Base-by-base conservation (phyloP, 192 early-diverging fungal species). In the Coemansia sp. region DNA sequence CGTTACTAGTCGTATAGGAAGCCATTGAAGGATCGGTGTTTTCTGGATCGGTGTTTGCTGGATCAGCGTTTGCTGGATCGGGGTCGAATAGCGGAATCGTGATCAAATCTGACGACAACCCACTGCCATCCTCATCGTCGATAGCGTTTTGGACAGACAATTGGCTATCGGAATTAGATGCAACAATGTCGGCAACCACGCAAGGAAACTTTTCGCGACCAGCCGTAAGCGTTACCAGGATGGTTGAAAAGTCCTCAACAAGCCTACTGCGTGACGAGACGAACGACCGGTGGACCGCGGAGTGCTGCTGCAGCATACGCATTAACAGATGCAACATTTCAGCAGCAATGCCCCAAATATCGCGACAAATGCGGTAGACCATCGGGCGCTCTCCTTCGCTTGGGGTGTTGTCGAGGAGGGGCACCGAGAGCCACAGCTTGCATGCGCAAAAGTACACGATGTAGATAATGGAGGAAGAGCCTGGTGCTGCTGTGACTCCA, bases 401-500 rank as follows among this genome's bases (percentile, higher is more conserved):
- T 45, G 10, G 6, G 12, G 1, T 18, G n/a, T 21, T 39, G 26
- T 62, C 33, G 13, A 74, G 45, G 3, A 64, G 9, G 0, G 42
- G 56, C 4, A 64, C 25, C 16, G 55, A 40, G 3, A 64, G 67
- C 70, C 71, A 74, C 55, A 72, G 66, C 20, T 40, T 40, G 51
- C 64, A 64, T 8, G 78, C 72, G 30, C 74, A 63, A 33, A 68
- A 72, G 26, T 60, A 72, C 20, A 81, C 49, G 1, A 68, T 45
- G 23, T 18, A 42, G 2, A 81, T 12, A 2, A 75, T 20, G 7
- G 72, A 72, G n/a, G 18, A 23, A 20, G 46, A 48, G 46, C 46
- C 12, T 4, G 46, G 46, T 10, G 46, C 25, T 20, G 49, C 7
- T 3, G 6, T 26, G 2, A 23, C 49, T 23, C 13, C 49, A 3